Base-by-base conservation (phyloP, 176 grass and related monocot species). In the Bothriochloa decipiens region DNA sequence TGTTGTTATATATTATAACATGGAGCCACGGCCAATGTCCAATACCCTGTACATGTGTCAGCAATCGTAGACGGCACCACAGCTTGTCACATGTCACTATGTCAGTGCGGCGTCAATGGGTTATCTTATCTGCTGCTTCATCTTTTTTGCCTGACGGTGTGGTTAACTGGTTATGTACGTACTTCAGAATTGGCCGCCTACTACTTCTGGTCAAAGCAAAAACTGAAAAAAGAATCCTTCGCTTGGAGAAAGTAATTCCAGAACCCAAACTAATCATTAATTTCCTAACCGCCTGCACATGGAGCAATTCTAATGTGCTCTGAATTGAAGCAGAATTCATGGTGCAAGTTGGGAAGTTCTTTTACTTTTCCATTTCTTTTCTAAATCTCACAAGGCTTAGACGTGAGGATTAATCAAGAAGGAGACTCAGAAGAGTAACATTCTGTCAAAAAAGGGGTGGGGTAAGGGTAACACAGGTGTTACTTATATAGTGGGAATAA, bases 31-130 rank as follows among this genome's bases (percentile, higher is more conserved):
- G 36, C 80, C 87, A 12, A 18, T 39, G 37, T 73, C 36, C 45
- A 74, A 47, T 60, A 68, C 60, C 76, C 50, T 75, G 13, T 25
- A 36, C 65, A 35, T 58, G 75, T 66, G 46, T 49, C 35, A 23
- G n/a, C 53, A 79, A 43, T 58, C 58, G 68, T 79, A 66, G 52
- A 79, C 67, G 43, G 43, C 23, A 74, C 78, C 66, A 28, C 45
- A 53, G 16, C 50, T 7, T 53, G 50, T 52, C 47, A 52, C 47
- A 18, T 16, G 55, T 79, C 68, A 65, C 25, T 67, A 18, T 16
- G 55, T 79, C 68, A 65, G 33, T 67, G 70, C 67, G 68, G 46
- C 75, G 35, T 84, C 75, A 84, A 76, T 70, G 64, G 62, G 62
- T 25, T 61, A 61, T 61, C 32, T 72, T 77, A 71, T 83, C 86